Evolutionary conservation across 495 filamentous ascomycete genomes (phyloP).

Genomic region (Xylaria nigripes): DNA sequence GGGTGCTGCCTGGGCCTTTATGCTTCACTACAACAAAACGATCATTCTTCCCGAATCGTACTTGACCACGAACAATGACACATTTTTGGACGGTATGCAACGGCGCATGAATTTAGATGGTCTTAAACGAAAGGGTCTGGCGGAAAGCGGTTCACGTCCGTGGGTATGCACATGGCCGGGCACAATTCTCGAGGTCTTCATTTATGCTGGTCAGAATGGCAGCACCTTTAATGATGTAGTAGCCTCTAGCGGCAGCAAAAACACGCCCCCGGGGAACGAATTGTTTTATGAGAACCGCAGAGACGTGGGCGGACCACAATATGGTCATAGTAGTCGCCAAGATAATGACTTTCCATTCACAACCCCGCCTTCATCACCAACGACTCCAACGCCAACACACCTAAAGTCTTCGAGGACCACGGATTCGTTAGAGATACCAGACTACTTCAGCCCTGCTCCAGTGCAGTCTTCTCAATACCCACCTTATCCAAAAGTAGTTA

Average conservation of each 20-base stretch:
- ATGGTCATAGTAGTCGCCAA: background rate
- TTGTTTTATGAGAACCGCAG: background rate
- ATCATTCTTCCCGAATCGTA: conserved; percentile 60
- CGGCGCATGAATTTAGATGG: conserved; percentile 20
- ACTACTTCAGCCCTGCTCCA: conserved; percentile 9
- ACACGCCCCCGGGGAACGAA: background rate
- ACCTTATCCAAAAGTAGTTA: conserved; percentile 63
- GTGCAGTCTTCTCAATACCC: conserved; percentile 15
- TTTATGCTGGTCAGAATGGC: conserved; percentile 61
- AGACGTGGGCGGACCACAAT: background rate
- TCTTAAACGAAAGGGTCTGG: conserved; percentile 39
- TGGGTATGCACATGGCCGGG: conserved; percentile 89
- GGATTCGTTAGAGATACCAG: conserved; percentile 5
- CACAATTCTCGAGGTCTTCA: conserved; percentile 71
- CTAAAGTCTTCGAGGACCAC: conserved; percentile 4
- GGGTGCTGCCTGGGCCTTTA: conserved; percentile 72
- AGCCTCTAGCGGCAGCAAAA: background rate
- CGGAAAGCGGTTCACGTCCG: conserved; percentile 54
- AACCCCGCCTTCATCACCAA: background rate
- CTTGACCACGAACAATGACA: conserved; percentile 21
- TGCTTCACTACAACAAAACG: conserved; percentile 66
- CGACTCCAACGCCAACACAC: conserved; percentile 5
- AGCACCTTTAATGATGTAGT: conserved; percentile 10
- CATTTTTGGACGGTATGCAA: conserved; percentile 7
- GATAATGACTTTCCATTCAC: background rate